phyloP scores from a whole-genome alignment of 139 green algal genomes.

The Coccomyxa sp. region DNA sequence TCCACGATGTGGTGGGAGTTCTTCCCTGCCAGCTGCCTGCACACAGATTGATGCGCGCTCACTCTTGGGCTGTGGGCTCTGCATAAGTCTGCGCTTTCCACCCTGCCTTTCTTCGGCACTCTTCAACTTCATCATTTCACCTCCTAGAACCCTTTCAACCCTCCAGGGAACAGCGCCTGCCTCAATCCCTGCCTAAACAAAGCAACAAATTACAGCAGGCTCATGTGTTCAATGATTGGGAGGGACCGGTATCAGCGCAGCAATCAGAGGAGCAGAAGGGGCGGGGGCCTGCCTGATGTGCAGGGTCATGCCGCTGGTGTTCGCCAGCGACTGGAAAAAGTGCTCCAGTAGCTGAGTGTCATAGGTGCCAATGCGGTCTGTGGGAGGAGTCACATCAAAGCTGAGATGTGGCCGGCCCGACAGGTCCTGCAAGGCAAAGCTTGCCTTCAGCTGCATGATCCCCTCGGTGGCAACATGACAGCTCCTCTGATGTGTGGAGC shows the following conservation, averaged over 20 bases:
- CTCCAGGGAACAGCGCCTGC: too few species aligned
- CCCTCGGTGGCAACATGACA: too few species aligned
- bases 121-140: too few species aligned
- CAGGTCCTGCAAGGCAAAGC: constrained; percentile 76
- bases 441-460: too few species aligned
- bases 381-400: constrained; percentile 80
- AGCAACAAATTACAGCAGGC: too few species aligned
- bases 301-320: constrained; percentile 89
- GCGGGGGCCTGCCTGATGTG: constrained; percentile 58
- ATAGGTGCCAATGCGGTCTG: constrained; percentile 88
- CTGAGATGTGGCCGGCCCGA: constrained; percentile 86
- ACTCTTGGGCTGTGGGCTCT: background rate
- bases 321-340: constrained; percentile 94
- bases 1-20: constrained; percentile 99
- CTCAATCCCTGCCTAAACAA: too few species aligned
- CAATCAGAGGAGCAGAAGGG: background rate
- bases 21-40: constrained; percentile 68
- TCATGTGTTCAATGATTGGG: too few species aligned
- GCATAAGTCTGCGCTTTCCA: background rate
- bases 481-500: too few species aligned
- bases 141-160: too few species aligned
- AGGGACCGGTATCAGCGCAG: background rate
- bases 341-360: constrained; percentile 96
- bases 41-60: too few species aligned
- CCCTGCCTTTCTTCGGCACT: background rate